Evolutionary conservation across 768 basidiomycete genomes (phyloP), one percentile per base, ranked within the genome.

Genomic region (Kwoniella europaea): DNA sequence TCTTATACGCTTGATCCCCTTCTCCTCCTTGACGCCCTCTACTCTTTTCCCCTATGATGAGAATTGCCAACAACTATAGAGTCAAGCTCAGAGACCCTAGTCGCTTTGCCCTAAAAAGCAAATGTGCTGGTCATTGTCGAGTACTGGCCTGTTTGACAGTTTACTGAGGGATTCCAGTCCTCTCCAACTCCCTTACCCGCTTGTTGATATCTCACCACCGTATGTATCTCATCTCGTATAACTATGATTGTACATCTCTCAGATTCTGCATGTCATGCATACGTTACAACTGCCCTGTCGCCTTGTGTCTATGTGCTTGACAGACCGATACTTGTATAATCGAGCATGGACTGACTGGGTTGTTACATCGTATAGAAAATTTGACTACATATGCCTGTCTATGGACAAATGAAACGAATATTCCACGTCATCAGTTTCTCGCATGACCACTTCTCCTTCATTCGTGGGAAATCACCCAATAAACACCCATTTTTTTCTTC

Each of bases 71-170:
- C 69, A 71, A 55, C 65, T 66, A 50, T 71, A 71, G 69, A 71
- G 69, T 71, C 69, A 71, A 71, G 69, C 69, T 71, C 69, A 65
- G 62, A 71, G 69, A 71, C 69, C 69, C 69, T 66, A 71, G 69
- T 71, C 69, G 69, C 69, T 53, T 53, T 66, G 41, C 46, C 54
- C 20, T 54, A 35, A 65, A 65, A 65, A 20, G 66, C 44, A 52
- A 56, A 59, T 52, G 69, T 71, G 69, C 69, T 71, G 69, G 69
- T 71, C 64, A n/a, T 61, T 71, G 69, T 63, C 69, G 69, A 71
- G 69, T 60, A 60, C 58, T 60, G 69, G 69, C 69, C 69, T 71
- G 69, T 71, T 71, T 71, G 69, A 71, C 69, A 71, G 69, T 71
- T 64, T 66, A 66, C 69, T 71, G 69, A 71, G 69, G 69, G 69